phyloP scores from a whole-genome alignment of 352 stramenopile species.

The Globisporangium camurandrum region DNA sequence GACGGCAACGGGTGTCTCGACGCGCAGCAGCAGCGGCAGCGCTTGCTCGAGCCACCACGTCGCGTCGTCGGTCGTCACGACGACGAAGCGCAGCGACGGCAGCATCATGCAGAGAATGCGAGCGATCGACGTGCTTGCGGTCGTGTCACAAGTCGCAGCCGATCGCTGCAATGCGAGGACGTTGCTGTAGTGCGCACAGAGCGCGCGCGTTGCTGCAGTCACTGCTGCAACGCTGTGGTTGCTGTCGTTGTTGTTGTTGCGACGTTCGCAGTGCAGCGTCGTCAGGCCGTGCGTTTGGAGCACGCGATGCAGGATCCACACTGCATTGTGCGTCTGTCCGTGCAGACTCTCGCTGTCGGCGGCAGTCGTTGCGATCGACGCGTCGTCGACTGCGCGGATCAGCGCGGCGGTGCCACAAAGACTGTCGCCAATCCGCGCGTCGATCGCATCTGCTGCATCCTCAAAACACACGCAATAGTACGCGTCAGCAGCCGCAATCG shows the following conservation, averaged over 20 bases:
- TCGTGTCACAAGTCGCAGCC: too few relatives aligned
- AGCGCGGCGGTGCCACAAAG: constrained; percentile 8
- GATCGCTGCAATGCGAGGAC: too few relatives aligned
- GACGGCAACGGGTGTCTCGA: constrained; percentile 1
- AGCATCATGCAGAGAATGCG: constrained; percentile 10
- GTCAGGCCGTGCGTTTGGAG: constrained; percentile 4
- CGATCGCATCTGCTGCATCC: not conserved
- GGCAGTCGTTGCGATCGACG: not conserved
- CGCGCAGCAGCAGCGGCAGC: constrained; percentile 4
- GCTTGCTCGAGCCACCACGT: constrained; percentile 11
- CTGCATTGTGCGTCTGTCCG: constrained; percentile 4
- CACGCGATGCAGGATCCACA: constrained; percentile 14
- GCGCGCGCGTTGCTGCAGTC: constrained; percentile 1
- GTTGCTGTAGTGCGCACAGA: constrained; percentile 7
- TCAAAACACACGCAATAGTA: constrained; percentile 1
- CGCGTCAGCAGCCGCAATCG: constrained; percentile 11
- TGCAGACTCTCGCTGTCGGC: not conserved
- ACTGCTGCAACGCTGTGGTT: not conserved
- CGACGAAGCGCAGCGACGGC: constrained; percentile 3
- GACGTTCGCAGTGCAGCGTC: not conserved
- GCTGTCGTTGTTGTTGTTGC: not conserved
- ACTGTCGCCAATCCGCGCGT: not conserved
- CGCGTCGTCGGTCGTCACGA: constrained; percentile 2
- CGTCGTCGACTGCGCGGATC: constrained; percentile 3
- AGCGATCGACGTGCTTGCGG: not conserved